These are phyloP conservation scores for Flaveria trinervia DNA, from an alignment of 129 eudicot species.

Conservation along the genomic window DNA sequence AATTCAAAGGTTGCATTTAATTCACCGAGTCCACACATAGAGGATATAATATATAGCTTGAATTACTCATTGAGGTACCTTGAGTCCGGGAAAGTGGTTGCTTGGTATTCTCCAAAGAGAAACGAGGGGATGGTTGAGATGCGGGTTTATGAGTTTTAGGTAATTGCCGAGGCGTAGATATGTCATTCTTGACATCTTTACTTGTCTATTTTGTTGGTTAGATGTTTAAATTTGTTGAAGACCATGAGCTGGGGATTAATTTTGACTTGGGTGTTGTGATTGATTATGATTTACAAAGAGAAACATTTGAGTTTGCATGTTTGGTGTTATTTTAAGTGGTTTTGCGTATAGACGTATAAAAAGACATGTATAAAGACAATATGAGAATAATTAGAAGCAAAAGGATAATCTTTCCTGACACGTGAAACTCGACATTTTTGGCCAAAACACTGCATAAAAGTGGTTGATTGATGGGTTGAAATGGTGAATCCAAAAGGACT, in stretches of 20 bases:
- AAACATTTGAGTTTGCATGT: conserved; percentile 10
- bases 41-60: conserved; percentile 76
- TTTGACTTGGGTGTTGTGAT: conserved; percentile 21
- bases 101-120: conserved; percentile 94
- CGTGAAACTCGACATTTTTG: background rate
- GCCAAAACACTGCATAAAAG: background rate
- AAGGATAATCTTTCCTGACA: background rate
- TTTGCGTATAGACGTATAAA: background rate
- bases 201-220: conserved; percentile 10
- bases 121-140: conserved; percentile 91
- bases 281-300: conserved; percentile 17
- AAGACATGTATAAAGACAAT: background rate
- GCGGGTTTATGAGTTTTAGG: conserved; percentile 68
- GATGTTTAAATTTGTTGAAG: conserved; percentile 25
- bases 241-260: conserved; percentile 21
- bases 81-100: conserved; percentile 81
- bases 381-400: background rate
- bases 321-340: background rate
- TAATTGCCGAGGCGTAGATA: conserved; percentile 16
- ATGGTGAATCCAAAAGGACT: background rate
- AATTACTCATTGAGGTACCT: conserved; percentile 61
- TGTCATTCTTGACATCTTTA: conserved; percentile 21
- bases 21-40: conserved; percentile 51
- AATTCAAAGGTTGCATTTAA: conserved; percentile 58
- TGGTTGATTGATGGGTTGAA: background rate